These are phyloP conservation scores for Stachybotrys elegans DNA, from an alignment of 2,329 filamentous ascomycete genomes.

Conservation along the genomic window DNA sequence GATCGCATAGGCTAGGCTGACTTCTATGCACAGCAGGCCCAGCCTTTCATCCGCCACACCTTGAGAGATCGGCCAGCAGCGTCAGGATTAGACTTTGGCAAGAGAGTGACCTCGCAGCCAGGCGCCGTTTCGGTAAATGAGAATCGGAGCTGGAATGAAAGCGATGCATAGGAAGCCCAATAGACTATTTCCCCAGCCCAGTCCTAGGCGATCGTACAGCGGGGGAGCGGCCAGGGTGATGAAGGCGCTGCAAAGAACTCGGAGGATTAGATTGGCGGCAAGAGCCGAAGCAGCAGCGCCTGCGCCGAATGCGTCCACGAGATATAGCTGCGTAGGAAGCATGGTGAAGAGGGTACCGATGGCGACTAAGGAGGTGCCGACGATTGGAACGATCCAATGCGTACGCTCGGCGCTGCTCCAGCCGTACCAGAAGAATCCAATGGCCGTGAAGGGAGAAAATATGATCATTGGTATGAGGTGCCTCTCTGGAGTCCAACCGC, in stretches of 20 bases:
- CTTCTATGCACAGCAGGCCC: no score
- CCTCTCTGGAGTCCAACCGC: conserved; percentile 39
- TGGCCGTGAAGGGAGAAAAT: conserved; percentile 46
- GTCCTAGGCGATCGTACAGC: conserved; percentile 29
- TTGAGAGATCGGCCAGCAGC: no score
- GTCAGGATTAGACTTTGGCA: no score
- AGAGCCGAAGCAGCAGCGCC: conserved; percentile 18
- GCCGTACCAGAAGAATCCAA: conserved; percentile 53
- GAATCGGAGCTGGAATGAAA: conserved; percentile 11
- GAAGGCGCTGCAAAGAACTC: conserved; percentile 55
- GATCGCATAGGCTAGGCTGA: no score
- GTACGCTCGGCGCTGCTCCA: conserved; percentile 47
- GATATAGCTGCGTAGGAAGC: conserved; percentile 14
- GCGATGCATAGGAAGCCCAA: conserved; percentile 19
- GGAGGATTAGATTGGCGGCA: conserved; percentile 18
- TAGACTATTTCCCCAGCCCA: conserved; percentile 37
- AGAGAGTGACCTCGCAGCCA: no score
- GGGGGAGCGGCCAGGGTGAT: conserved; percentile 50
- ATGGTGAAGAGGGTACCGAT: conserved; percentile 35
- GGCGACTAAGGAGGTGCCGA: conserved; percentile 48
- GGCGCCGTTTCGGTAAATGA: conserved; percentile 15
- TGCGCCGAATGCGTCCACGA: conserved; percentile 17
- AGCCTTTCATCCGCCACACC: no score
- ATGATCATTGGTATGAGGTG: conserved; percentile 51
- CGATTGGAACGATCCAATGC: conserved; percentile 55